phyloP scores from a whole-genome alignment of 139 green algal species.

The Trebouxia sp. region DNA sequence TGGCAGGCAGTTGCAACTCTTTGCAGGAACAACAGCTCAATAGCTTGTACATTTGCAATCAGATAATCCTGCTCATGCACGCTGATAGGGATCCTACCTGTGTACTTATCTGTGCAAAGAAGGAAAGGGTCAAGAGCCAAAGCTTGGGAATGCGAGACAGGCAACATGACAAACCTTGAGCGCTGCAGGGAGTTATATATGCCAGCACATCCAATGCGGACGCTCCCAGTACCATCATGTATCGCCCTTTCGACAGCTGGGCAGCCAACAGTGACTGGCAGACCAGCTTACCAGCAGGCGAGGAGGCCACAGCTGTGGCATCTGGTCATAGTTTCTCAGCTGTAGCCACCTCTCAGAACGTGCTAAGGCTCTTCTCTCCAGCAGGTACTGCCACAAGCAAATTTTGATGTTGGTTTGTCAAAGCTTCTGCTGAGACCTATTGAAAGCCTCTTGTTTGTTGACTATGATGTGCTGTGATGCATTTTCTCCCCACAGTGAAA shows the following conservation, averaged over 20 bases:
- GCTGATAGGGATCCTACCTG: too few species aligned
- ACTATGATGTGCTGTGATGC: background rate
- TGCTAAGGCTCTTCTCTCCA: constrained; percentile 79
- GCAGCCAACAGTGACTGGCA: constrained; percentile 76
- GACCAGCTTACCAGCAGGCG: constrained; percentile 62
- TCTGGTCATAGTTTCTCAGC: constrained; percentile 66
- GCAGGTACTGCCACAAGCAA: too few species aligned
- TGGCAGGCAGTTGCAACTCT: too few species aligned
- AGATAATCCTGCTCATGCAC: too few species aligned
- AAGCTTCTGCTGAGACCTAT: background rate
- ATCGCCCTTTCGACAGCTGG: constrained; percentile 82
- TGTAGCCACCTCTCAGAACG: constrained; percentile 57
- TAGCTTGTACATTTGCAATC: too few species aligned
- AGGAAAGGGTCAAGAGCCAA: too few species aligned
- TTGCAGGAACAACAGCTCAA: too few species aligned
- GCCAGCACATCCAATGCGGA: constrained; percentile 41
- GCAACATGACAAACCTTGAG: too few species aligned
- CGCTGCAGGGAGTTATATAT: constrained; percentile 63
- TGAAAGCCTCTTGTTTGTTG: background rate
- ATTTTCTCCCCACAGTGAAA: background rate
- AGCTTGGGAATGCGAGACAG: too few species aligned
- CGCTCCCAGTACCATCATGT: constrained; percentile 60
- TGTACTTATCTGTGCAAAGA: too few species aligned
- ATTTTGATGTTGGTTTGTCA: too few species aligned
- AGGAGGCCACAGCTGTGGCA: constrained; percentile 70